Conservation (phyloP, 176 grass and related monocot genomes). For the Hsuehochloa calcarea region DNA sequence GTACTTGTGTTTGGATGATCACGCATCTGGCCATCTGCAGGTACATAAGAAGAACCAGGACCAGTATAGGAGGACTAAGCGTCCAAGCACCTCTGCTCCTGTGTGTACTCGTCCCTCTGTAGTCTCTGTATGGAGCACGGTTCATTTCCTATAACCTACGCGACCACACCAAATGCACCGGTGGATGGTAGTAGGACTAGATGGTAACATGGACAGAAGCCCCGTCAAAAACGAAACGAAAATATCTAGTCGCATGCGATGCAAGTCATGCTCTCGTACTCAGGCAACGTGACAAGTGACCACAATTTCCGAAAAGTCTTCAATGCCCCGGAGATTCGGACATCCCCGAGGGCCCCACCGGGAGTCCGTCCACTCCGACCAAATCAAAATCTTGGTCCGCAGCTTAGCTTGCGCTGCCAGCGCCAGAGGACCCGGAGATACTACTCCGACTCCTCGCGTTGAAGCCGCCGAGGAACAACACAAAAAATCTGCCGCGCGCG, state of each 20-base stretch:
- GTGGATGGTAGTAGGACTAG: not conserved
- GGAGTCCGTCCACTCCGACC: not conserved
- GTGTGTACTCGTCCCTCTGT: not conserved
- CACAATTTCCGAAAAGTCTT: slow-evolving; percentile 3
- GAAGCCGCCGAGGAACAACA: slow-evolving; percentile 10
- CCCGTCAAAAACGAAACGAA: not conserved
- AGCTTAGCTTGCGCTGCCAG: not conserved
- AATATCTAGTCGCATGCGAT: not conserved
- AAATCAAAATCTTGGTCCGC: slow-evolving; percentile 23
- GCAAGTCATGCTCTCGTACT: not conserved
- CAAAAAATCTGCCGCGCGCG: not conserved
- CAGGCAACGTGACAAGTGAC: not conserved
- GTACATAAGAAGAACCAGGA: not conserved
- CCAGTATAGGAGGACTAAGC: too few species aligned
- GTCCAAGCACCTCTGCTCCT: not conserved
- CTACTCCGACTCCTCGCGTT: not conserved
- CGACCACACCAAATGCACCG: not conserved
- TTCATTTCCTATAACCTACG: not conserved
- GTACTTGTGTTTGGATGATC: not conserved
- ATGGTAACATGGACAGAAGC: not conserved
- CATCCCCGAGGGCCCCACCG: not conserved
- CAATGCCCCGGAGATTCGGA: not conserved
- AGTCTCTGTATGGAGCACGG: not conserved
- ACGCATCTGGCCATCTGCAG: not conserved
- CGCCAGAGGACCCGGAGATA: not conserved